These are phyloP conservation scores for Penicillium tannophilum DNA, from an alignment of 495 filamentous ascomycete species.

Conservation along the genomic window DNA sequence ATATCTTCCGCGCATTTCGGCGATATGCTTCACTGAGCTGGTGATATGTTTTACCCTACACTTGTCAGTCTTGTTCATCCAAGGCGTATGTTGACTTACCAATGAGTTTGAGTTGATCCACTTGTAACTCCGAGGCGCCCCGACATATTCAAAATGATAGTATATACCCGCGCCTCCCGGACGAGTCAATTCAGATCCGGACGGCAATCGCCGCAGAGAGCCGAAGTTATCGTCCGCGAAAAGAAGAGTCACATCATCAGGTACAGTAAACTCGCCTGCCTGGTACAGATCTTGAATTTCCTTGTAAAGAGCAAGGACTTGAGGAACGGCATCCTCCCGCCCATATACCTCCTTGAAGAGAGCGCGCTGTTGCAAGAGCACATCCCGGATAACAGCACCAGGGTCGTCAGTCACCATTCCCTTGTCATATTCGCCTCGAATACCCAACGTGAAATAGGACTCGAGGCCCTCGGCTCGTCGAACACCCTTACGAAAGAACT, in stretches of 20 bases:
- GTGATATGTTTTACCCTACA: conserved; percentile 29
- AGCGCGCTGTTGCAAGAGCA: conserved; percentile 60
- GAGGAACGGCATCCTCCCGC: conserved; percentile 59
- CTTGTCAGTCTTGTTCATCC: not conserved
- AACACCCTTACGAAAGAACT: conserved; percentile 69
- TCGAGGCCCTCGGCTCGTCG: conserved; percentile 65
- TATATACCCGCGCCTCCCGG: conserved; percentile 69
- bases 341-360: conserved; percentile 55
- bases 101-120: conserved; percentile 35
- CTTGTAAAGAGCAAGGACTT: conserved; percentile 74
- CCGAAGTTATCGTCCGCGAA: conserved; percentile 81
- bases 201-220: conserved; percentile 65
- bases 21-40: conserved; percentile 49
- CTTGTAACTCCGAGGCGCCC: conserved; percentile 31
- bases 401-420: conserved; percentile 59
- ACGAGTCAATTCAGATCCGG: conserved; percentile 60
- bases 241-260: conserved; percentile 72
- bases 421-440: conserved; percentile 71
- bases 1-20: conserved; percentile 65
- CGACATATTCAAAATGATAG: conserved; percentile 70
- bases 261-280: conserved; percentile 60
- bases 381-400: conserved; percentile 59
- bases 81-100: conserved; percentile 3
- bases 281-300: conserved; percentile 71
- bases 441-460: conserved; percentile 68